Evolutionary conservation across 176 grass and related monocot species (phyloP).

Genomic region (Musa acuminata): DNA sequence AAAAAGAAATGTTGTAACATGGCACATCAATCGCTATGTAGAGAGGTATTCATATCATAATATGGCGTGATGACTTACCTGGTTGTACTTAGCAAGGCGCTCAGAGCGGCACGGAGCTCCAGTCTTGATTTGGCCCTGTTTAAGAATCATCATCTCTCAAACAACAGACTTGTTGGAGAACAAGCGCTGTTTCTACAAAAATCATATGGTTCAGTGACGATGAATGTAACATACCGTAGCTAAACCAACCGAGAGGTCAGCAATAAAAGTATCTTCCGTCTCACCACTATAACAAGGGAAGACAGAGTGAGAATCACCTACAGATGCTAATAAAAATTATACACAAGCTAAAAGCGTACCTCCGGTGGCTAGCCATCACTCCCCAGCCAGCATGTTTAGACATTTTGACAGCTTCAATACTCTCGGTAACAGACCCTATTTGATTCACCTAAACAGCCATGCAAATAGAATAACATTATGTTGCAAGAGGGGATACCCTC

Average conservation of each 20-base stretch:
- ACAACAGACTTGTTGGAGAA: not conserved
- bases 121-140: conserved; percentile 90
- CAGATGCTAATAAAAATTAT: not conserved
- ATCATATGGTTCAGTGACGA: too few relatives aligned
- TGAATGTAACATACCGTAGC: conserved; percentile 39
- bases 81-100: conserved; percentile 90
- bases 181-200: too few relatives aligned
- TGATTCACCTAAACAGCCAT: conserved; percentile 57
- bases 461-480: not conserved
- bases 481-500: too few relatives aligned
- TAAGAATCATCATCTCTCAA: conserved; percentile 10
- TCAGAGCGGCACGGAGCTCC: conserved; percentile 88
- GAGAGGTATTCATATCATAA: too few relatives aligned
- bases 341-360: conserved; percentile 23
- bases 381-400: conserved; percentile 78
- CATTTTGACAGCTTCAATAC: conserved; percentile 91
- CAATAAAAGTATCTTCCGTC: conserved; percentile 93
- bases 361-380: conserved; percentile 89
- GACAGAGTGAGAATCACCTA: not conserved
- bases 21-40: too few relatives aligned
- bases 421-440: conserved; percentile 90
- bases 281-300: conserved; percentile 44
- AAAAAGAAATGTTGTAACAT: not conserved
- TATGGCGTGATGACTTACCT: conserved; percentile 24
- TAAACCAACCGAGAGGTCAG: conserved; percentile 77